A percentile compares a stretch with the other conserved stretches of the same genome.
Evolutionary conservation across 805 yeast genomes (phyloP).

Genomic region (Candida vaughaniae): DNA sequence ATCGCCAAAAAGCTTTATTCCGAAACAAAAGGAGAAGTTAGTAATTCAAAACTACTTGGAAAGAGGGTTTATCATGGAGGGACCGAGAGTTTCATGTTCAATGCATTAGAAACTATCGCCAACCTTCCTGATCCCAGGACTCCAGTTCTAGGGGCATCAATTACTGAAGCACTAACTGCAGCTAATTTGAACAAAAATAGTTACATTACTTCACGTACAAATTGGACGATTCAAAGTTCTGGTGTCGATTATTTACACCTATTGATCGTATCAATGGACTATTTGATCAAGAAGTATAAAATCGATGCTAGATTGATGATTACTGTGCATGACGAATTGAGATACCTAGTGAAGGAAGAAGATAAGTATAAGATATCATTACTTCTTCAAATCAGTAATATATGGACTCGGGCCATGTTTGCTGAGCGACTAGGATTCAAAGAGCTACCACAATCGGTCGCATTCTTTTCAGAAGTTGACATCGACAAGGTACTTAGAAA

Average conservation of each 20-base stretch:
- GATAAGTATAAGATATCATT: conserved; percentile 77
- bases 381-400: conserved; percentile 81
- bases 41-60: conserved; percentile 22
- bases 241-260: conserved; percentile 96
- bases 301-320: conserved; percentile 76
- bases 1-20: conserved; percentile 69
- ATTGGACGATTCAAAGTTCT: conserved; percentile 97
- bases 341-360: conserved; percentile 72
- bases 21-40: conserved; percentile 71
- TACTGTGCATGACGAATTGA: conserved; percentile 93
- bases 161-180: conserved; percentile 76
- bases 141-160: conserved; percentile 90
- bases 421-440: conserved; percentile 87
- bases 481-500: conserved; percentile 85
- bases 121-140: conserved; percentile 77
- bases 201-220: conserved; percentile 85
- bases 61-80: conserved; percentile 74
- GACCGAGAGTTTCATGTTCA: conserved; percentile 88
- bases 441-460: conserved; percentile 91
- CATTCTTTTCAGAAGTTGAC: conserved; percentile 93
- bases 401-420: conserved; percentile 96
- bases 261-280: conserved; percentile 82
- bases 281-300: conserved; percentile 59
- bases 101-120: conserved; percentile 84
- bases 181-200: conserved; percentile 60